Evolutionary conservation across 768 basidiomycete species (phyloP), one percentile per base, ranked within the genome.

Genomic region (Russula brevipes): DNA sequence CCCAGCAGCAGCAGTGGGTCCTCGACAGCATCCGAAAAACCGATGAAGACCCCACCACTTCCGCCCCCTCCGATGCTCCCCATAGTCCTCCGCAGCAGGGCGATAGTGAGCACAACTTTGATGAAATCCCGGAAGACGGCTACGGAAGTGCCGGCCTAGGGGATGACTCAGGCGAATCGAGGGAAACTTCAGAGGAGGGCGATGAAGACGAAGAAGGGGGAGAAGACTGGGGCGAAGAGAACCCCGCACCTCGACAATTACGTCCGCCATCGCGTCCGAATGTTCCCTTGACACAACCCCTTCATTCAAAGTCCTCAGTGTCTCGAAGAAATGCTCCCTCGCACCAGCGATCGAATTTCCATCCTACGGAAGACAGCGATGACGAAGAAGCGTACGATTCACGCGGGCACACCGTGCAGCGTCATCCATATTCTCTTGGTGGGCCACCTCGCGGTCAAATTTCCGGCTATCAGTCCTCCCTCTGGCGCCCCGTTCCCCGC

Each of bases 1-100:
- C 46, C n/a, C 51, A 50, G 30, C 53, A 68, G 50, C 64, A 68
- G 51, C 64, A 66, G 54, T 54, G 44, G 59, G 62, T 63, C 41
- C 54, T 68, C 19, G 67, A 68, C 4, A 59, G 46, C 24, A 65
- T 68, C 46, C 51, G 53, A 42, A 62, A 61, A 57, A 17, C 41
- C 19, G 60, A 65, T 2, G 44, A 53, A 11, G 33, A 61, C 24
- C 56, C 42, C 11, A 41, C 31, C 0, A 36, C 58, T 24, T 46
- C 44, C 39, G 12, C 4, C 17, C 3, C 54, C 36, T 8, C 16
- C 35, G 51, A 54, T 53, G 33, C 35, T 35, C 16, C 44, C 12
- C 61, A 46, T 12, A 46, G 14, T 46, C 58, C 53, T 38, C 46
- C 31, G 35, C 46, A 60, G 9, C 53, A 39, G 7, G 54, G 46